Percentiles rank a stretch among this genome's conserved stretches.
These are phyloP conservation scores for Cucumis cinereus DNA, from an alignment of 306 rosid genomes.

Conservation along the genomic window DNA sequence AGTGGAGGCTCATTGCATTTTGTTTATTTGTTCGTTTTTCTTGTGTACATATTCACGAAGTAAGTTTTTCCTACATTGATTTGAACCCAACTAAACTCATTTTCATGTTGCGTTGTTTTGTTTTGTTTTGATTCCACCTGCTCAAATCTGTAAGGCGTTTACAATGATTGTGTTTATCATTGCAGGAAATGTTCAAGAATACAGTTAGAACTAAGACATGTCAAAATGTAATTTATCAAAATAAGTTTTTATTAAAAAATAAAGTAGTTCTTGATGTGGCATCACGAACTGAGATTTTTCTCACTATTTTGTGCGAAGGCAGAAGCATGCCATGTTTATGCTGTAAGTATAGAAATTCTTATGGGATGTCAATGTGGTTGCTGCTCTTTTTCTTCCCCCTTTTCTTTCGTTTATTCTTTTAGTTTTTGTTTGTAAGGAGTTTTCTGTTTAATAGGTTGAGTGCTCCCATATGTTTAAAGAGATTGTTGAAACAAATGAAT, in stretches of 20 bases:
- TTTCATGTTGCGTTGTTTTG: neutral
- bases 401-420: neutral
- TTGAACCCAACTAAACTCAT: neutral
- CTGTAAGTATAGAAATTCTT: constrained; percentile 22
- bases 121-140: no score
- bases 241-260: no score
- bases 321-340: no score
- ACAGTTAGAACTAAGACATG: constrained; percentile 76
- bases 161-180: neutral
- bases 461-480: constrained; percentile 97
- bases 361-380: neutral
- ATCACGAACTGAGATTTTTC: no score
- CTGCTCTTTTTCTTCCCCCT: no score
- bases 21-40: constrained; percentile 5
- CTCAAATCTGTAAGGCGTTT: neutral
- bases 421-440: constrained; percentile 4
- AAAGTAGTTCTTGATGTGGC: no score
- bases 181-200: constrained; percentile 98
- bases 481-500: constrained; percentile 77
- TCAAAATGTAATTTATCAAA: no score
- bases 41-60: constrained; percentile 95
- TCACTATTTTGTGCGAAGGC: no score
- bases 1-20: no score
- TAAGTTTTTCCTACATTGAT: constrained; percentile 42
- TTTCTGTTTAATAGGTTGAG: constrained; percentile 78